Evolutionary conservation across 768 basidiomycete species (phyloP).

Genomic region (Pulveroboletus sp.): DNA sequence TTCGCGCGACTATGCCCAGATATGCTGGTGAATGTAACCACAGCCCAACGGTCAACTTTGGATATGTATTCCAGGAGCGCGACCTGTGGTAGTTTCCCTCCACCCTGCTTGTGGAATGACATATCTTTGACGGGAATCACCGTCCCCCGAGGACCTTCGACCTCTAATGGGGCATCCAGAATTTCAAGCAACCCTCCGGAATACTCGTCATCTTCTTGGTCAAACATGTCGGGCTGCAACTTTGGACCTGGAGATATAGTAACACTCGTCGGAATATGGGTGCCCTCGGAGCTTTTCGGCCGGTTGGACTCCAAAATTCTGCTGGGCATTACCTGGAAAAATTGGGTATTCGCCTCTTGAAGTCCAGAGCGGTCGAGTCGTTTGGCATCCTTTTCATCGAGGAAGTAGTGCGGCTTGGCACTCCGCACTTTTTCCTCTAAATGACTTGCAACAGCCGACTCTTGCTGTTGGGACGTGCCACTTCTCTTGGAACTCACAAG

Average conservation of each 20-base stretch:
- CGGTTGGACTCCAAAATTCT: constrained; percentile 11
- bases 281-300: background rate
- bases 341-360: constrained; percentile 40
- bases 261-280: background rate
- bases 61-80: constrained; percentile 63
- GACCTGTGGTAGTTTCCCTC: constrained; percentile 74
- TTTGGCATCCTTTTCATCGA: constrained; percentile 64
- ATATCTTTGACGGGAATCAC: constrained; percentile 62
- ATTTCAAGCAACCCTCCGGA: constrained; percentile 66
- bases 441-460: constrained; percentile 28
- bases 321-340: constrained; percentile 43
- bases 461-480: constrained; percentile 23
- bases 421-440: constrained; percentile 44
- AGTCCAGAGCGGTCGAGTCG: constrained; percentile 50
- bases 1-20: constrained; percentile 72
- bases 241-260: background rate
- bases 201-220: constrained; percentile 45
- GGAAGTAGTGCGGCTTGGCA: constrained; percentile 60
- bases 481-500: constrained; percentile 44
- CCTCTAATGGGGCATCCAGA: constrained; percentile 60
- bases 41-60: constrained; percentile 71
- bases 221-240: constrained; percentile 44
- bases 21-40: constrained; percentile 58
- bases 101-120: constrained; percentile 77
- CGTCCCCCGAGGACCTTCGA: constrained; percentile 50